Evolutionary conservation across 768 basidiomycete species (phyloP).

Genomic region (Naganishia kalamii): DNA sequence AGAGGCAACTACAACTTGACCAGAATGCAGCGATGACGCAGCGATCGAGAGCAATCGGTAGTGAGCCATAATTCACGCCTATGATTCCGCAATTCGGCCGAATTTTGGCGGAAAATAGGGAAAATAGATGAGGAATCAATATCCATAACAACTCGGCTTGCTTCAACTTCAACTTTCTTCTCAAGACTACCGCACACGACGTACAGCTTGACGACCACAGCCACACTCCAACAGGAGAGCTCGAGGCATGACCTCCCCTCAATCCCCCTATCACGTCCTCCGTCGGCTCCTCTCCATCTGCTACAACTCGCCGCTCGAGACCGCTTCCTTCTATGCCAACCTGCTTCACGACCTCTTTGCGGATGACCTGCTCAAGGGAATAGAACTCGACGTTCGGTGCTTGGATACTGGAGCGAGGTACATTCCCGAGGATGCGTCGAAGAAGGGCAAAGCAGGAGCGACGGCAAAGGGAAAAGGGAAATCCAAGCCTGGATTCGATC

Average conservation of each 20-base stretch:
- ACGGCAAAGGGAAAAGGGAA: neutral
- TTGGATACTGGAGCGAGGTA: neutral
- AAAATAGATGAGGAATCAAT: too few relatives aligned
- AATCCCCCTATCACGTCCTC: constrained; percentile 22
- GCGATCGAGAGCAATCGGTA: too few relatives aligned
- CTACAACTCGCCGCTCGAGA: constrained; percentile 19
- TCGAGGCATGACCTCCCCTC: constrained; percentile 4
- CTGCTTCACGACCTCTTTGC: constrained; percentile 19
- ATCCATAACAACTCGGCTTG: too few relatives aligned
- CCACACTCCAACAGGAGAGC: neutral
- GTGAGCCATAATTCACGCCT: constrained; percentile 9
- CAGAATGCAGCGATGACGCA: too few relatives aligned
- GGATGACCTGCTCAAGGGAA: constrained; percentile 11
- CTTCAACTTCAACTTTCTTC: too few relatives aligned
- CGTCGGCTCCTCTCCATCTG: constrained; percentile 22
- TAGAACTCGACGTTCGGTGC: constrained; percentile 8
- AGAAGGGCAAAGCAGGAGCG: neutral
- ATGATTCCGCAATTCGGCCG: too few relatives aligned
- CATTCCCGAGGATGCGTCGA: neutral
- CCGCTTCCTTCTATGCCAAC: constrained; percentile 21
- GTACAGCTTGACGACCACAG: neutral
- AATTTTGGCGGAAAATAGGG: too few relatives aligned
- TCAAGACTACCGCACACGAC: neutral
- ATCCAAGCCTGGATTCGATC: neutral
- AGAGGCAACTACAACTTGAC: too few relatives aligned